These are phyloP conservation scores for Helicocarpus griseus DNA, from an alignment of 2,329 filamentous ascomycete species.

Conservation along the genomic window DNA sequence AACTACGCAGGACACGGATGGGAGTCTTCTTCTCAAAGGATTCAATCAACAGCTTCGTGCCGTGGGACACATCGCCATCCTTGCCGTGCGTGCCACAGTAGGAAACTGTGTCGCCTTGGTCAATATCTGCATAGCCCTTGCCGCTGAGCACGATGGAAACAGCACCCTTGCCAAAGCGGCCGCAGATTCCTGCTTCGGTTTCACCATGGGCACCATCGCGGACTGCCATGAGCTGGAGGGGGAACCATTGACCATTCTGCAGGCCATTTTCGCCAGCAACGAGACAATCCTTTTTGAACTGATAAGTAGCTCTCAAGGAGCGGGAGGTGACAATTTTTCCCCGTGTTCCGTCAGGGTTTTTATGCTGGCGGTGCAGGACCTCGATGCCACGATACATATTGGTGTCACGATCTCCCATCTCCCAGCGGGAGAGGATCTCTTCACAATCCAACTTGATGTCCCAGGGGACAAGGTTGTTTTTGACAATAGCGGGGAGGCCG, in stretches of 20 bases:
- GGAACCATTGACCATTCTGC: slow-evolving; percentile 21
- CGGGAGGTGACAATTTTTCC: slow-evolving; percentile 5
- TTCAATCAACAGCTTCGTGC: slow-evolving; percentile 37
- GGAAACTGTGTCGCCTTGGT: slow-evolving; percentile 40
- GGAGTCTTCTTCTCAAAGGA: slow-evolving; percentile 27
- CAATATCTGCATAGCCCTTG: slow-evolving; percentile 39
- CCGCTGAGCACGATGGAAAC: slow-evolving; percentile 46
- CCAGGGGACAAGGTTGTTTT: slow-evolving; percentile 8
- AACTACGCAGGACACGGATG: slow-evolving; percentile 44
- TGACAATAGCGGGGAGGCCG: slow-evolving; percentile 10
- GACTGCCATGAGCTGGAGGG: slow-evolving; percentile 13
- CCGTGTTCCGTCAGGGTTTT: neutral
- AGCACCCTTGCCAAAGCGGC: slow-evolving; percentile 37
- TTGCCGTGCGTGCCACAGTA: slow-evolving; percentile 43
- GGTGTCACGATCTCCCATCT: slow-evolving; percentile 8
- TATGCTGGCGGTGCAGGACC: too few relatives aligned
- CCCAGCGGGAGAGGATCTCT: slow-evolving; percentile 8
- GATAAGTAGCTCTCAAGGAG: slow-evolving; percentile 4
- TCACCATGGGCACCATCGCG: slow-evolving; percentile 21
- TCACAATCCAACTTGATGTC: slow-evolving; percentile 12
- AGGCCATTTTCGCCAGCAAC: slow-evolving; percentile 10
- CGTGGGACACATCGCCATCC: slow-evolving; percentile 17
- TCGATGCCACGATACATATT: slow-evolving; percentile 9
- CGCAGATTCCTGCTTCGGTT: slow-evolving; percentile 36
- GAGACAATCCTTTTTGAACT: slow-evolving; percentile 2